phyloP scores from a whole-genome alignment of 345 rosid species.

The Gynandropsis gynandra region DNA sequence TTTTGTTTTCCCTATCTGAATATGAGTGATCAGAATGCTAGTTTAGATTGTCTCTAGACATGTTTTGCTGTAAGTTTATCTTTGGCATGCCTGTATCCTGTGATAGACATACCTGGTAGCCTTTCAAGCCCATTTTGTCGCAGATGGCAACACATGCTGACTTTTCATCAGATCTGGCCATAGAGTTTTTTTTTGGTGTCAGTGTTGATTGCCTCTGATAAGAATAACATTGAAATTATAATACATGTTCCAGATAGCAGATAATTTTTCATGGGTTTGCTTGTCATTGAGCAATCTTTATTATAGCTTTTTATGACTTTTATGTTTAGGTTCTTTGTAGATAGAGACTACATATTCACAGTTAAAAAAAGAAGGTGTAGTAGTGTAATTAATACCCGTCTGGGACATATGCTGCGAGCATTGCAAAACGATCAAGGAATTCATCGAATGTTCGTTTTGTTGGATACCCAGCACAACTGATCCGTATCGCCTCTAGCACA shows the following conservation, averaged over 20 bases:
- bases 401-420: conserved; percentile 53
- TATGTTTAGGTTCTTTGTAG: too few relatives aligned
- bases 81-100: conserved; percentile 11
- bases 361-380: too few relatives aligned
- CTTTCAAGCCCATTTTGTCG: conserved; percentile 50
- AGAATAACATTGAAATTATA: background rate
- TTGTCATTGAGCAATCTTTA: too few relatives aligned
- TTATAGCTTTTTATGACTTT: too few relatives aligned
- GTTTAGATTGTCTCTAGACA: conserved; percentile 10
- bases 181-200: conserved; percentile 6
- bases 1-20: conserved; percentile 61
- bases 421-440: conserved; percentile 72
- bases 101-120: conserved; percentile 50
- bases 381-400: conserved; percentile 46
- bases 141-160: conserved; percentile 43
- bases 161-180: conserved; percentile 50
- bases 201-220: conserved; percentile 13
- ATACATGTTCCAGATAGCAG: background rate
- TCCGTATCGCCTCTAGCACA: conserved; percentile 78
- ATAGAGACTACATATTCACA: too few relatives aligned
- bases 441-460: conserved; percentile 72
- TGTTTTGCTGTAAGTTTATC: background rate
- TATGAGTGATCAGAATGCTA: conserved; percentile 15
- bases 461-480: conserved; percentile 84
- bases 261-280: too few relatives aligned